Conservation (phyloP, 257 asterid species). For the Rhazya stricta region DNA sequence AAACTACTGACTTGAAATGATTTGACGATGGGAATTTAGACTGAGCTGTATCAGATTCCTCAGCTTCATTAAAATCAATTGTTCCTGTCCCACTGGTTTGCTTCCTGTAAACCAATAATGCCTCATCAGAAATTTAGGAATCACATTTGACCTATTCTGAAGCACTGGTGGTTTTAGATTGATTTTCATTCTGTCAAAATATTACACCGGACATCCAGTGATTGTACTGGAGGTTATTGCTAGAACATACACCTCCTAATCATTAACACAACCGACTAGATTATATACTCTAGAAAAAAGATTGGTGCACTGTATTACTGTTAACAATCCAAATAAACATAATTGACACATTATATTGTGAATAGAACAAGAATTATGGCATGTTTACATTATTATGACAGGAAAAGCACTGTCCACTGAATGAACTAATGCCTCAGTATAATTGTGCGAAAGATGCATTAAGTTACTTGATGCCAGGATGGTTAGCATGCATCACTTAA, state of each 20-base stretch:
- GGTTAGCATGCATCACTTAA: neutral
- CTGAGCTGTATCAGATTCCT: slow-evolving; percentile 29
- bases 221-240: neutral
- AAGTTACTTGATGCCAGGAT: neutral
- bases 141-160: neutral
- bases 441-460: neutral
- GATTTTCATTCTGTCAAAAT: neutral
- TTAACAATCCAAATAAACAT: neutral
- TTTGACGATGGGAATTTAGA: slow-evolving; percentile 13
- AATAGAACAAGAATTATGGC: neutral
- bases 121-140: neutral
- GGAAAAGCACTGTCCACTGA: neutral
- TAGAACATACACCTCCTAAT: neutral
- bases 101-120: slow-evolving; percentile 22
- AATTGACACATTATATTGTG: neutral
- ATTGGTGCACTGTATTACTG: neutral
- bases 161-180: neutral
- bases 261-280: neutral
- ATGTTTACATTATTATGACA: neutral
- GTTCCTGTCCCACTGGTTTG: slow-evolving; percentile 24
- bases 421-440: neutral
- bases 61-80: slow-evolving; percentile 19
- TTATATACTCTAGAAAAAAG: neutral
- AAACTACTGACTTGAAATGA: slow-evolving; percentile 21
- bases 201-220: neutral